phyloP scores from a whole-genome alignment of 768 basidiomycete genomes.

The Lentinula aciculospora region DNA sequence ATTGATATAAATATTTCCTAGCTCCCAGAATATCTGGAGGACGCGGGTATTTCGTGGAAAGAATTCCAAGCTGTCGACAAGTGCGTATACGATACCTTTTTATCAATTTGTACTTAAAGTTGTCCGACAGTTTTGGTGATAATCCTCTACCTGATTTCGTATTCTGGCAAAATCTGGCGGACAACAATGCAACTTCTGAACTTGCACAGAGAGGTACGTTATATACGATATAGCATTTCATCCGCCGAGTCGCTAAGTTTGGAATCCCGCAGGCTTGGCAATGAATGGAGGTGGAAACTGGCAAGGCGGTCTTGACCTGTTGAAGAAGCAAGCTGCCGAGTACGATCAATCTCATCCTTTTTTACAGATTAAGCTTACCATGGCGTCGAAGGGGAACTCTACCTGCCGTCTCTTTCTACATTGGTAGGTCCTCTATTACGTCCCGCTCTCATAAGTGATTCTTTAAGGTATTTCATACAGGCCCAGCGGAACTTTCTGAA shows the following conservation, averaged over 20 bases:
- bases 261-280: not conserved
- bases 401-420: conserved; percentile 7
- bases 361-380: not conserved
- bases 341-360: not conserved
- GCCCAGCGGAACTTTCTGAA: conserved; percentile 7
- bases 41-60: conserved; percentile 6
- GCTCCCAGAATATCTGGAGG: conserved; percentile 6
- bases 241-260: not conserved
- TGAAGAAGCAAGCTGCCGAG: conserved; percentile 6
- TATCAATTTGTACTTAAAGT: not conserved
- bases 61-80: conserved; percentile 6
- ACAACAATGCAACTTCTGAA: not conserved
- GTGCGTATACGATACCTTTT: not conserved
- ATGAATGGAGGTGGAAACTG: conserved; percentile 8
- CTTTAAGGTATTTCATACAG: not conserved
- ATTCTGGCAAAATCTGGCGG: not conserved
- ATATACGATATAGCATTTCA: not conserved
- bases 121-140: not conserved
- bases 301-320: conserved; percentile 6
- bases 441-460: not conserved
- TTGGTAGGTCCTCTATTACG: not conserved
- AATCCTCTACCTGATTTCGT: conserved; percentile 3
- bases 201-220: conserved; percentile 4
- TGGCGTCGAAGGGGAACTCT: not conserved
- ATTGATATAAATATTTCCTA: not conserved